These are phyloP conservation scores for Phylloporus sp. DNA, from an alignment of 768 basidiomycete genomes.

Conservation along the genomic window DNA sequence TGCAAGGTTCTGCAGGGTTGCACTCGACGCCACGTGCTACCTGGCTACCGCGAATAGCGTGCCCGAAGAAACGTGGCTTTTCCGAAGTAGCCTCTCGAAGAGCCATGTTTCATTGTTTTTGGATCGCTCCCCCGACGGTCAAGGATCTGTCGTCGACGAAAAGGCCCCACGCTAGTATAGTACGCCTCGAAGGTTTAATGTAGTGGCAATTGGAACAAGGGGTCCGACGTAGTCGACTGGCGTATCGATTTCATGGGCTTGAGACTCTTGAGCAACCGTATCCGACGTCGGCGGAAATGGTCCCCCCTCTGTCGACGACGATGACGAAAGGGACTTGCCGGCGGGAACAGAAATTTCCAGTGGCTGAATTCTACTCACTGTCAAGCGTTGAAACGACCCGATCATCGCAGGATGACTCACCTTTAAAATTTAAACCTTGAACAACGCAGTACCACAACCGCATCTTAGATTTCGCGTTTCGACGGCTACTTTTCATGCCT, in stretches of 20 bases:
- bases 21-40: slow-evolving; percentile 5
- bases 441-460: neutral
- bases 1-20: slow-evolving; percentile 1
- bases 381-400: slow-evolving; percentile 9
- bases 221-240: neutral
- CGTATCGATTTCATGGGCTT: neutral
- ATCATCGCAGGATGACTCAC: slow-evolving; percentile 1
- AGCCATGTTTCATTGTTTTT: too few relatives aligned
- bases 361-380: slow-evolving; percentile 10
- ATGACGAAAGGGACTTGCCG: slow-evolving; percentile 1
- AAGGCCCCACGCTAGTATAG: too few relatives aligned
- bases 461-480: neutral
- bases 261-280: too few relatives aligned
- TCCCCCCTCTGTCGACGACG: neutral
- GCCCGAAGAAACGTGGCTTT: slow-evolving; percentile 2
- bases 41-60: too few relatives aligned
- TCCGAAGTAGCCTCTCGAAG: too few relatives aligned
- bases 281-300: slow-evolving; percentile 8
- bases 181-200: too few relatives aligned
- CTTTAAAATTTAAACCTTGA: slow-evolving; percentile 6
- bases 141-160: too few relatives aligned
- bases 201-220: neutral
- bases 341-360: neutral
- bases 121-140: too few relatives aligned
- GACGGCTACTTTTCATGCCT: neutral